These are phyloP conservation scores for Penstemon eatonii DNA, from an alignment of 257 asterid species.

Conservation along the genomic window DNA sequence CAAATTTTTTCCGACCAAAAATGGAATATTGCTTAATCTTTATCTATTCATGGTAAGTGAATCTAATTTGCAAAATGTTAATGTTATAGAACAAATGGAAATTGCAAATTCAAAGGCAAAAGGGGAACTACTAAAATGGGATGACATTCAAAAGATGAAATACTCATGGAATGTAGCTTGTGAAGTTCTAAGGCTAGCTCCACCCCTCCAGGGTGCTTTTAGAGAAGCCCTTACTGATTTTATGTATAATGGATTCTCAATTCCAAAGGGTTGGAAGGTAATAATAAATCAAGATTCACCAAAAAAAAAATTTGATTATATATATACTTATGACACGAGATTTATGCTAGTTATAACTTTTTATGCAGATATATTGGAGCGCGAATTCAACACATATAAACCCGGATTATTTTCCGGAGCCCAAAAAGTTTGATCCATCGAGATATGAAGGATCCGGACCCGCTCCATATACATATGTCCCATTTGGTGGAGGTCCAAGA, in stretches of 20 bases:
- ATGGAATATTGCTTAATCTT: no score
- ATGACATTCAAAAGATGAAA: slow-evolving; percentile 60
- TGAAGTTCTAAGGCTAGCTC: slow-evolving; percentile 58
- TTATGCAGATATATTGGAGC: slow-evolving; percentile 56
- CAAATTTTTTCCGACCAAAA: no score
- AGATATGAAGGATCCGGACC: slow-evolving; percentile 59
- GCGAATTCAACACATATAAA: slow-evolving; percentile 50
- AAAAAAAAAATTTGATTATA: background rate
- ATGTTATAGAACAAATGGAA: slow-evolving; percentile 54
- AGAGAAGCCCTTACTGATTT: slow-evolving; percentile 61
- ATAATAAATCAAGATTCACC: background rate
- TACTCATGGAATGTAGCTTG: slow-evolving; percentile 73
- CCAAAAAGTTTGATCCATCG: slow-evolving; percentile 51
- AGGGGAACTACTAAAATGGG: slow-evolving; percentile 58
- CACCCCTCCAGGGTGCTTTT: slow-evolving; percentile 63
- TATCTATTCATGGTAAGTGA: no score
- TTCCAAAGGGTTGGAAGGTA: slow-evolving; percentile 73
- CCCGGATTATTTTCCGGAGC: slow-evolving; percentile 46
- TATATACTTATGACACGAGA: background rate
- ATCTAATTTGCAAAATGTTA: background rate
- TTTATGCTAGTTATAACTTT: no score
- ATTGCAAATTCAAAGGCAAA: slow-evolving; percentile 48
- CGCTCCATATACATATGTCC: slow-evolving; percentile 60
- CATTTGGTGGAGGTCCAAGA: slow-evolving; percentile 63
- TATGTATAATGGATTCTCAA: slow-evolving; percentile 53